phyloP scores from a whole-genome alignment of 164 flowering plant genomes.

The Magnolia sinica region DNA sequence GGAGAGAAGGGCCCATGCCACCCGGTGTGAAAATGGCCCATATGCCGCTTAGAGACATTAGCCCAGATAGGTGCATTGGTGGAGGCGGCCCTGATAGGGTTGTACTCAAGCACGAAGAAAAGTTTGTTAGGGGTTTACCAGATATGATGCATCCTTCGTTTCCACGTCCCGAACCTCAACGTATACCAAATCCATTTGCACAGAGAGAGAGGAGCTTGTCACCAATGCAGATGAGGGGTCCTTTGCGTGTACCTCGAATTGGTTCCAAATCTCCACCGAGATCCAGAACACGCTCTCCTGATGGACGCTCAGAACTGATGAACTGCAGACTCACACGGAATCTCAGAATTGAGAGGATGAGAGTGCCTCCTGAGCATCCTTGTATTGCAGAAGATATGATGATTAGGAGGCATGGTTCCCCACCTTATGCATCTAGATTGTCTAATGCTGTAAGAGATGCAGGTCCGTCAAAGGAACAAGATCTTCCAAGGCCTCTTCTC shows the following conservation, averaged over 20 bases:
- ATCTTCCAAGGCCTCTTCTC: slow-evolving; percentile 29
- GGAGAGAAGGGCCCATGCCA: slow-evolving; percentile 27
- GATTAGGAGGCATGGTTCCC: slow-evolving; percentile 44
- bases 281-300: slow-evolving; percentile 44
- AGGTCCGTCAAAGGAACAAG: slow-evolving; percentile 40
- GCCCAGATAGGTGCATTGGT: slow-evolving; percentile 39
- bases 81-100: slow-evolving; percentile 35
- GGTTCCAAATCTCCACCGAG: slow-evolving; percentile 61
- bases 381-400: slow-evolving; percentile 39
- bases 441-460: slow-evolving; percentile 42
- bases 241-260: slow-evolving; percentile 19
- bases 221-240: slow-evolving; percentile 36
- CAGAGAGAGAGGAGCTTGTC: slow-evolving; percentile 40
- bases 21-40: slow-evolving; percentile 40
- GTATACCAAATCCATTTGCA: slow-evolving; percentile 36
- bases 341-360: slow-evolving; percentile 46
- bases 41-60: slow-evolving; percentile 32
- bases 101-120: slow-evolving; percentile 40
- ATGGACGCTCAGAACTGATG: slow-evolving; percentile 35
- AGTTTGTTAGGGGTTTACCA: slow-evolving; percentile 40
- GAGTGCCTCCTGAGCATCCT: slow-evolving; percentile 44
- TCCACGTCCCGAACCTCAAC: slow-evolving; percentile 41
- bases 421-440: slow-evolving; percentile 31
- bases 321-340: slow-evolving; percentile 44
- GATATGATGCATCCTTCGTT: slow-evolving; percentile 32